Evolutionary conservation across 805 yeast species (phyloP).

Genomic region (Yamadazyma laniorum): DNA sequence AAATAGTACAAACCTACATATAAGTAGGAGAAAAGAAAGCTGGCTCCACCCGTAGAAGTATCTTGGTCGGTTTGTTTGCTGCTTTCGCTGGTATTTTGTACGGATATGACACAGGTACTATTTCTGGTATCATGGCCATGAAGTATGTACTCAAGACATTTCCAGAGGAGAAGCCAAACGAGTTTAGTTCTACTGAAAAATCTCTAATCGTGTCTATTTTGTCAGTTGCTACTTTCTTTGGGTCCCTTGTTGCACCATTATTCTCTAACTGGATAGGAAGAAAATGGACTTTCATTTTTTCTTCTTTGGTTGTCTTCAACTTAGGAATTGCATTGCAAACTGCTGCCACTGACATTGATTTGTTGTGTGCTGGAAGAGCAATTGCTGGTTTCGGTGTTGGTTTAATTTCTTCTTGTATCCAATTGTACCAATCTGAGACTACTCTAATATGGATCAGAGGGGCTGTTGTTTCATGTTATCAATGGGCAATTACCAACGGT

Average conservation of each 20-base stretch:
- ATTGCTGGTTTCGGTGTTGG: conserved; percentile 47
- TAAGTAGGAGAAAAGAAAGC: conserved; percentile 46
- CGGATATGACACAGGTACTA: conserved; percentile 87
- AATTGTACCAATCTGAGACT: conserved; percentile 75
- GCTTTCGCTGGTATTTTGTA: conserved; percentile 86
- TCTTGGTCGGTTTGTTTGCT: conserved; percentile 77
- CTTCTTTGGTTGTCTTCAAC: conserved; percentile 60
- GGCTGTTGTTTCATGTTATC: conserved; percentile 49
- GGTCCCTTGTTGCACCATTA: conserved; percentile 66
- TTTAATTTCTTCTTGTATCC: conserved; percentile 60
- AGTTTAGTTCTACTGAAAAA: conserved; percentile 60
- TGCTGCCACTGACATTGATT: conserved; percentile 27
- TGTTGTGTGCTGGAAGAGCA: conserved; percentile 45
- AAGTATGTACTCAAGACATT: conserved; percentile 55
- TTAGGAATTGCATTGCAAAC: conserved; percentile 38
- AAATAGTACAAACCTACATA: conserved; percentile 24
- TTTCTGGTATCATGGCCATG: conserved; percentile 79
- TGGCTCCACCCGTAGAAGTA: conserved; percentile 42
- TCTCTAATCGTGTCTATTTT: conserved; percentile 73
- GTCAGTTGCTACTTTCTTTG: conserved; percentile 82
- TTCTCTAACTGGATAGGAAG: conserved; percentile 65
- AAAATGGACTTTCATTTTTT: conserved; percentile 62
- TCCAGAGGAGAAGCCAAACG: conserved; percentile 33
- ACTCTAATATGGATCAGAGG: conserved; percentile 68
- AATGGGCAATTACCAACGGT: conserved; percentile 45